phyloP scores from a whole-genome alignment of 2,329 filamentous ascomycete genomes.

The Pleomassaria siparia region DNA sequence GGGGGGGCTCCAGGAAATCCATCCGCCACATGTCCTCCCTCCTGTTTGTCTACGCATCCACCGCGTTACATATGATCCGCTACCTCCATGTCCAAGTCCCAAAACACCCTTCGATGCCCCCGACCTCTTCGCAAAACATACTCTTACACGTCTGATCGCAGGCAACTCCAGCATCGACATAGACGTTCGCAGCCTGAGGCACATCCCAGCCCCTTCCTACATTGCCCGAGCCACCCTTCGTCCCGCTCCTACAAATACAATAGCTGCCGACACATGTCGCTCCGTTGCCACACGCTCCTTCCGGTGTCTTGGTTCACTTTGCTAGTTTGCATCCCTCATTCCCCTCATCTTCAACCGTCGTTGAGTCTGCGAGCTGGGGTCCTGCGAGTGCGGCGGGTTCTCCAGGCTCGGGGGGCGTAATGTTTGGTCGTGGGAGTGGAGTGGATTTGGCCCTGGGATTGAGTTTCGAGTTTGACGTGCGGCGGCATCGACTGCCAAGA shows the following conservation, averaged over 20 bases:
- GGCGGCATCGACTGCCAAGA: neutral
- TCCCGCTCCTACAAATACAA: neutral
- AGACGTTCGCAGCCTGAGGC: neutral
- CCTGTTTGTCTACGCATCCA: no score
- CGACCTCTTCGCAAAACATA: neutral
- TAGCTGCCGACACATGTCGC: neutral
- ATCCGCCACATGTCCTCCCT: no score
- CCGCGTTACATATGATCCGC: neutral
- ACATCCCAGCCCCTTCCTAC: neutral
- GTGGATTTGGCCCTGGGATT: neutral
- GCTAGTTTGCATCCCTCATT: neutral
- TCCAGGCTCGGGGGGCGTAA: neutral
- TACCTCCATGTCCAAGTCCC: neutral
- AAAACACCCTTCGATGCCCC: neutral
- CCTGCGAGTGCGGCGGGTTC: conserved; percentile 6
- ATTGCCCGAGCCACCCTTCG: neutral
- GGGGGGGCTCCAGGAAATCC: no score
- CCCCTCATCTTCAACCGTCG: neutral
- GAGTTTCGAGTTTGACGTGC: neutral
- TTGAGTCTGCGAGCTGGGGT: neutral
- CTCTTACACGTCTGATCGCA: neutral
- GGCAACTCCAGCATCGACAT: neutral
- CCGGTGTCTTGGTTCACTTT: neutral
- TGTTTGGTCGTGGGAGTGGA: neutral
- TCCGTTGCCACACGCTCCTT: neutral